Conservation (phyloP, 1,139 yeast genomes). For the Debaryomyces psychrophilus region DNA sequence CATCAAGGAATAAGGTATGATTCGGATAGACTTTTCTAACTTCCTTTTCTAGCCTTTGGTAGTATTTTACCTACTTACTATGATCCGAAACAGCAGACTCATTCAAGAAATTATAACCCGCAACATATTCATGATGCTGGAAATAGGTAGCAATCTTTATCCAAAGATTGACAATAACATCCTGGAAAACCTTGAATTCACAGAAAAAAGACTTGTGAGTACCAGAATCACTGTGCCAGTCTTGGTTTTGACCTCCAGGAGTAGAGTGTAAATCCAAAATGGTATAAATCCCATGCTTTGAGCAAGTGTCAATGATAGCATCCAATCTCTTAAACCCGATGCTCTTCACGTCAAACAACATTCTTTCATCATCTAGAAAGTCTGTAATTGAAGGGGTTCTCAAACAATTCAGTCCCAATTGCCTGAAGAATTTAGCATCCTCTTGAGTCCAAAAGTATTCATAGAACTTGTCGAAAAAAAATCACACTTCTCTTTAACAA, state of each 20-base stretch:
- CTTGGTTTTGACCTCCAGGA: constrained; percentile 55
- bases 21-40: constrained; percentile 45
- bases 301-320: constrained; percentile 40
- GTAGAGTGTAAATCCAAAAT: constrained; percentile 49
- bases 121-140: constrained; percentile 46
- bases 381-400: constrained; percentile 52
- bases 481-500: constrained; percentile 47
- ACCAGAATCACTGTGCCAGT: constrained; percentile 51
- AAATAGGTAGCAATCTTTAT: constrained; percentile 42
- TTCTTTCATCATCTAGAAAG: constrained; percentile 47
- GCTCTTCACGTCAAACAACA: constrained; percentile 38
- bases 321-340: constrained; percentile 47
- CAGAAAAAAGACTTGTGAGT: constrained; percentile 48
- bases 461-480: constrained; percentile 48
- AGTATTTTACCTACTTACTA: constrained; percentile 38
- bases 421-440: constrained; percentile 45
- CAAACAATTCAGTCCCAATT: constrained; percentile 45
- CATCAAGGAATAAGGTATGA: constrained; percentile 50
- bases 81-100: constrained; percentile 50
- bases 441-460: constrained; percentile 51
- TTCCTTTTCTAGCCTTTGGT: constrained; percentile 34
- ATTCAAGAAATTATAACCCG: constrained; percentile 53
- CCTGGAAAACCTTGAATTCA: constrained; percentile 50
- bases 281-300: constrained; percentile 43
- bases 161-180: constrained; percentile 45